phyloP scores from a whole-genome alignment of 331 rosid species.

The Acacia concinna region DNA sequence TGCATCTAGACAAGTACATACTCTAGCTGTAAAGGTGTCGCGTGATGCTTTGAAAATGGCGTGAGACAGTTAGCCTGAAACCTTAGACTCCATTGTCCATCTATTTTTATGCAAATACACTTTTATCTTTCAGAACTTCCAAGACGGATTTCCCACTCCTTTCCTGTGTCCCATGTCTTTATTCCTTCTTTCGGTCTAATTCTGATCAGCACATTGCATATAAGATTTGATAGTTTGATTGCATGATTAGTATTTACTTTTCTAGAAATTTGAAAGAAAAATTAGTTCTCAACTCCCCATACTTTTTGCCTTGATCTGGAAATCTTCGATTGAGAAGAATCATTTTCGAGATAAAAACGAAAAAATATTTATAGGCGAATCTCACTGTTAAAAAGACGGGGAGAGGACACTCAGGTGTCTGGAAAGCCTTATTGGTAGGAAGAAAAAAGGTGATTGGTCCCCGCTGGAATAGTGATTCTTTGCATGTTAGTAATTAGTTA shows the following conservation, averaged over 20 bases:
- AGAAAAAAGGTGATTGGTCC: neutral
- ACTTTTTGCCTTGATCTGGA: constrained; percentile 3
- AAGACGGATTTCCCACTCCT: constrained; percentile 26
- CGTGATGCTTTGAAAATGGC: constrained; percentile 39
- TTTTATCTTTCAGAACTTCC: constrained; percentile 30
- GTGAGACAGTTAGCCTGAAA: constrained; percentile 31
- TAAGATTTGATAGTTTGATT: neutral
- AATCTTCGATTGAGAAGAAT: constrained; percentile 7
- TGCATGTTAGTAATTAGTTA: constrained; percentile 14
- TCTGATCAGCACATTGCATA: neutral
- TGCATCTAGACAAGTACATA: constrained; percentile 33
- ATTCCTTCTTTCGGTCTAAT: neutral
- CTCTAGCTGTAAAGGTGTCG: constrained; percentile 40
- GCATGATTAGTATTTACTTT: constrained; percentile 22
- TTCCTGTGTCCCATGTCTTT: constrained; percentile 4
- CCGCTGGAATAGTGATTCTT: neutral
- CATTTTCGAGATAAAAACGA: constrained; percentile 1
- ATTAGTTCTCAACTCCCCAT: neutral
- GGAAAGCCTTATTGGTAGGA: constrained; percentile 15
- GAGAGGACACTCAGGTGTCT: constrained; percentile 31
- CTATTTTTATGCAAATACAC: constrained; percentile 23
- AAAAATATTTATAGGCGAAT: constrained; percentile 25
- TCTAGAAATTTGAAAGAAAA: constrained; percentile 4
- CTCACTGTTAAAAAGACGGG: constrained; percentile 21
- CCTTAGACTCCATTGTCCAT: constrained; percentile 34